Conservation (phyloP, 495 filamentous ascomycete species). For the Hypomontagnella submonticulosa region DNA sequence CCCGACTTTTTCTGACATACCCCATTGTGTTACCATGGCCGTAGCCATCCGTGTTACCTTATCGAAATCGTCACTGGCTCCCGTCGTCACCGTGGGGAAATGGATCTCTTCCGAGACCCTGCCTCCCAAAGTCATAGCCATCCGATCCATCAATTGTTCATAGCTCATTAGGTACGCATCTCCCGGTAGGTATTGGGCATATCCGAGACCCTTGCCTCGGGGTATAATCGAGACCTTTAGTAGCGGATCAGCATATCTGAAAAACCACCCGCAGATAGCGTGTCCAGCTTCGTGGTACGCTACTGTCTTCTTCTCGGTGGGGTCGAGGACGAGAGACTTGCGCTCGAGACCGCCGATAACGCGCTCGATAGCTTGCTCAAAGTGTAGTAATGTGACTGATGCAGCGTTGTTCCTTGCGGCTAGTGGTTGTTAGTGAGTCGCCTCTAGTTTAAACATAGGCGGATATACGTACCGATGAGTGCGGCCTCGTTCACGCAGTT, state of each 20-base stretch:
- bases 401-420: slow-evolving; percentile 84
- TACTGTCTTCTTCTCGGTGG: slow-evolving; percentile 92
- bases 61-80: slow-evolving; percentile 96
- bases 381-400: slow-evolving; percentile 84
- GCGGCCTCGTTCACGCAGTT: slow-evolving; percentile 99
- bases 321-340: slow-evolving; percentile 91
- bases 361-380: slow-evolving; percentile 97
- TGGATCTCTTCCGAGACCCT: slow-evolving; percentile 95
- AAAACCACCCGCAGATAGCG: slow-evolving; percentile 98
- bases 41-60: slow-evolving; percentile 97
- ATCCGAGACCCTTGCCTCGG: slow-evolving; percentile 91
- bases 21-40: slow-evolving; percentile 97
- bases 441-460: not conserved
- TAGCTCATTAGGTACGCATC: slow-evolving; percentile 96
- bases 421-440: slow-evolving; percentile 58
- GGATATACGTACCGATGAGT: slow-evolving; percentile 80
- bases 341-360: slow-evolving; percentile 96
- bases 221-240: slow-evolving; percentile 99
- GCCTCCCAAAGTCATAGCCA: slow-evolving; percentile 98
- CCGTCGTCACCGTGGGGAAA: slow-evolving; percentile 94
- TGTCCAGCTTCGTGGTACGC: slow-evolving; percentile 99
- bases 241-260: slow-evolving; percentile 93
- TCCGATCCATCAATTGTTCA: slow-evolving; percentile 97
- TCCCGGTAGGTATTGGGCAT: slow-evolving; percentile 95
- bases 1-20: slow-evolving; percentile 93